phyloP scores from a whole-genome alignment of 768 basidiomycete species.

The Pleurotus ostreatus region DNA sequence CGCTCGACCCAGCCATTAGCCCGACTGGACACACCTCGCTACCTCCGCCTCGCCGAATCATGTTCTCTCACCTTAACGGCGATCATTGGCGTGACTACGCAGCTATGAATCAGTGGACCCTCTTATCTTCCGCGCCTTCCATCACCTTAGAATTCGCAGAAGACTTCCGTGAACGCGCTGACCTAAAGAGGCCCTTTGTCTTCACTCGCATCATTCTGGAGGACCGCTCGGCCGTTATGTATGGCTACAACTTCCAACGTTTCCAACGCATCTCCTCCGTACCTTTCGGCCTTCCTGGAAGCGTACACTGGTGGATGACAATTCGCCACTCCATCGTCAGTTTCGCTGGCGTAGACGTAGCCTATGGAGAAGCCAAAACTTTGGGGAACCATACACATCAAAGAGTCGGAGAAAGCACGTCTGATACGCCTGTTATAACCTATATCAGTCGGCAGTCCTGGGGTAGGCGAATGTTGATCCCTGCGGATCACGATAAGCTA shows the following conservation, averaged over 20 bases:
- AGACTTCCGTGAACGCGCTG: slow-evolving; percentile 75
- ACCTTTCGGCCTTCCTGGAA: slow-evolving; percentile 71
- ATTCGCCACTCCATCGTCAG: slow-evolving; percentile 69
- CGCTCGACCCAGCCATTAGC: slow-evolving; percentile 69
- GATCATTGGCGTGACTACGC: slow-evolving; percentile 90
- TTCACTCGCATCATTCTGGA: slow-evolving; percentile 86
- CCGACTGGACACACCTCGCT: slow-evolving; percentile 65
- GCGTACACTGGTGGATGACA: slow-evolving; percentile 81
- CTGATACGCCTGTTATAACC: slow-evolving; percentile 74
- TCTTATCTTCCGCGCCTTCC: slow-evolving; percentile 78
- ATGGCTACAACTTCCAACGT: slow-evolving; percentile 56
- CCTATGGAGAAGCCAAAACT: slow-evolving; percentile 8
- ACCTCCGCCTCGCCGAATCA: slow-evolving; percentile 66
- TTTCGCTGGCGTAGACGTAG: slow-evolving; percentile 57
- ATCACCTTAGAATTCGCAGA: slow-evolving; percentile 73
- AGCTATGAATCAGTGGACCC: slow-evolving; percentile 84
- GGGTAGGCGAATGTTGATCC: slow-evolving; percentile 79
- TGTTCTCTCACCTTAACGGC: slow-evolving; percentile 73
- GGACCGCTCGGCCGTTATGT: slow-evolving; percentile 84
- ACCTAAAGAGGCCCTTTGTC: slow-evolving; percentile 54
- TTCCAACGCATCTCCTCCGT: slow-evolving; percentile 77
- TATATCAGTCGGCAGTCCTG: slow-evolving; percentile 89
- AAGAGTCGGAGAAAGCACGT: slow-evolving; percentile 38
- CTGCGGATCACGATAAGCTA: slow-evolving; percentile 72
- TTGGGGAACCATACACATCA: neutral